Evolutionary conservation across 805 yeast species (phyloP).

Genomic region (Barnettozyma pratensis): DNA sequence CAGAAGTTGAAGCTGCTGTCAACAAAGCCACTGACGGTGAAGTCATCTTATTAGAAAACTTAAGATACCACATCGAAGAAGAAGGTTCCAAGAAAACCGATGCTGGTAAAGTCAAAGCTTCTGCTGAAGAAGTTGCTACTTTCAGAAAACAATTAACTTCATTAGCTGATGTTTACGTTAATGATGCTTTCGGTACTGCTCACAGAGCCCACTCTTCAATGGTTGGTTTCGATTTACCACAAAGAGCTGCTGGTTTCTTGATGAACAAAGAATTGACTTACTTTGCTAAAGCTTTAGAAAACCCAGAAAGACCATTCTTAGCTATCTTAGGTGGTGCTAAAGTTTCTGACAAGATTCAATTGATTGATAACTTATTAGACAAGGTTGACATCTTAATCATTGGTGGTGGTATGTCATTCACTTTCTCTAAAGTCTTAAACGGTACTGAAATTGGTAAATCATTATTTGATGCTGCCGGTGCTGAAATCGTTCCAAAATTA

Average conservation of each 20-base stretch:
- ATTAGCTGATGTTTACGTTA: conserved; percentile 93
- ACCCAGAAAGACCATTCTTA: conserved; percentile 96
- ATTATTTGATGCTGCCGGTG: conserved; percentile 88
- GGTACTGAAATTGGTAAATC: conserved; percentile 88
- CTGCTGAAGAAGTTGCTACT: conserved; percentile 71
- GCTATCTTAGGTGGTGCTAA: conserved; percentile 99
- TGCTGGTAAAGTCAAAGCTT: conserved; percentile 92
- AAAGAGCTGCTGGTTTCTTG: conserved; percentile 98
- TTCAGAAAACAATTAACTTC: conserved; percentile 90
- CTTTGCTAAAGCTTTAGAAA: conserved; percentile 97
- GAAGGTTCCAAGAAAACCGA: conserved; percentile 92
- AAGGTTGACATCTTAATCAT: conserved; percentile 92
- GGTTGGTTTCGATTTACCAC: conserved; percentile 95
- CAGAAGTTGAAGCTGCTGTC: conserved; percentile 78
- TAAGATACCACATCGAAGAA: conserved; percentile 97
- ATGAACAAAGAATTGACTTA: conserved; percentile 95
- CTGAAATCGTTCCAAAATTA: conserved; percentile 89
- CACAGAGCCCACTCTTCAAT: conserved; percentile 99
- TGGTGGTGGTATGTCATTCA: conserved; percentile 99
- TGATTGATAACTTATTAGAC: conserved; percentile 94
- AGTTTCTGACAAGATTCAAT: conserved; percentile 97
- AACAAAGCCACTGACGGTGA: conserved; percentile 71
- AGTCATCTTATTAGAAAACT: conserved; percentile 89
- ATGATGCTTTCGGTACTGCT: conserved; percentile 99
- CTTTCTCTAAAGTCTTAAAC: conserved; percentile 92